Evolutionary conservation across 805 yeast genomes (phyloP).

Genomic region (Starmerella lactis-condensi): DNA sequence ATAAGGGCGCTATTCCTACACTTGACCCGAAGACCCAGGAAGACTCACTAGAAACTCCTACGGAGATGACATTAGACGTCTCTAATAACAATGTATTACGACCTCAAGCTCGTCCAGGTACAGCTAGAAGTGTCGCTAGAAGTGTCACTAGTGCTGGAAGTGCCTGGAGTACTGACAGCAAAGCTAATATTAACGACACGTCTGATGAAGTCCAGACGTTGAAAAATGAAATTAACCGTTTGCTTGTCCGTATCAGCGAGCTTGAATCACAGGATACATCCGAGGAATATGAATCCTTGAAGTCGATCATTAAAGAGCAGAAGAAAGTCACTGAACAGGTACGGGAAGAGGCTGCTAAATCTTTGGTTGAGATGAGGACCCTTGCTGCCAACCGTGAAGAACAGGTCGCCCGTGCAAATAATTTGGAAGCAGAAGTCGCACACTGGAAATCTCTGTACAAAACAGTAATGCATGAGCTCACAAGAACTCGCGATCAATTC

Average conservation of each 20-base stretch:
- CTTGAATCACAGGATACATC: slow-evolving; percentile 1
- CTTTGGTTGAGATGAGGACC: slow-evolving; percentile 24
- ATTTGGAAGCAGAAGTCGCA: slow-evolving; percentile 21
- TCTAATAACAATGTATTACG: too few species aligned
- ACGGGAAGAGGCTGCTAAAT: slow-evolving; percentile 22
- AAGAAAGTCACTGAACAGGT: slow-evolving; percentile 23
- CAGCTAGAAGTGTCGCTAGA: too few species aligned
- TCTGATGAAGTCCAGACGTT: too few species aligned
- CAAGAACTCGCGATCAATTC: slow-evolving; percentile 9
- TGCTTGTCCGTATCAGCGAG: slow-evolving; percentile 1
- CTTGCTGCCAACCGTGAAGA: slow-evolving; percentile 20
- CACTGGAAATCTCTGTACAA: slow-evolving; percentile 23
- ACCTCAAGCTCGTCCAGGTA: too few species aligned
- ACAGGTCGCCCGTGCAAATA: slow-evolving; percentile 16
- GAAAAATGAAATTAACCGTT: too few species aligned
- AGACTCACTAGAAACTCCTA: too few species aligned
- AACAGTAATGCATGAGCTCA: slow-evolving; percentile 18
- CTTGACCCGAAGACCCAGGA: too few species aligned
- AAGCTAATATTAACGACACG: too few species aligned
- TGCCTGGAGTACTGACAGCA: too few species aligned
- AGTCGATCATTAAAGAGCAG: slow-evolving; percentile 15
- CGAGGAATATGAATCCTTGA: slow-evolving; percentile 8
- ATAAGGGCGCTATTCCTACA: too few species aligned
- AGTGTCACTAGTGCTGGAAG: too few species aligned
- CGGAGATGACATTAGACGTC: too few species aligned